Evolutionary conservation across 2,329 filamentous ascomycete species (phyloP), one percentile per base, ranked within the genome.

Genomic region (Fonsecaea nubica): DNA sequence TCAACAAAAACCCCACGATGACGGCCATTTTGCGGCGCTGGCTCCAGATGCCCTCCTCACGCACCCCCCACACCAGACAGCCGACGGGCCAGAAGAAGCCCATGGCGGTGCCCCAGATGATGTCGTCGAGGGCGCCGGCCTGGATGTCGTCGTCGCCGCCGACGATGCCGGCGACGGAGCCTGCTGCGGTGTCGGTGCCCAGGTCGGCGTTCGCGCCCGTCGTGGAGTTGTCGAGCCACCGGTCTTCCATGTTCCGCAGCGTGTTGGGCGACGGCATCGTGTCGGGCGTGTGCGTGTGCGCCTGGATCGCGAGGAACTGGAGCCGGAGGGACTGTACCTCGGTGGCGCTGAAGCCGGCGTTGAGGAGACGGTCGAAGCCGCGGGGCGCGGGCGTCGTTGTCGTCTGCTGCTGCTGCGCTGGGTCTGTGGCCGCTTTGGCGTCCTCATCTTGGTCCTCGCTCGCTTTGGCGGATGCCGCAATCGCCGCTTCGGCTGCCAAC

Each of bases 21-120:
- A 98, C 92, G 72, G 94, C 94, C 73, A 97, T 87, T 76, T 93
- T 89, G 82, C 92, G 91, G 74, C 93, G 84, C 75, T 90, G 88
- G 67, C 89, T 91, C 87, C 93, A 96, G 66, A 98, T 89, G 0
- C 92, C 93, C 65, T 95, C 91, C 77, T 97, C 92, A 66, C 93
- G 85, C 71, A 94, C 85, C 58, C 96, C 81, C 92, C 93, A 97
- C 60, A 90, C 88, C 64, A 94, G 82, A 74, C 92, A 93, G 0
- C 92, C 94, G 9, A 98, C 79, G 3, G 95, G 95, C 87, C 94
- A 98, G 77, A 99, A 91, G 82, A 98, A 99, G 0, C 95, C 95
- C 74, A 95, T 91, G 66, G 96, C 82, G 77, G 95, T 92, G 4
- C 93, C 95, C 80, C 90, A 91, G 65, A 98, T 84, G 81, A 97